Evolutionary conservation across 192 early-diverging fungal genomes (phyloP), one percentile per base, ranked within the genome.

Genomic region (Coemansia sp.): DNA sequence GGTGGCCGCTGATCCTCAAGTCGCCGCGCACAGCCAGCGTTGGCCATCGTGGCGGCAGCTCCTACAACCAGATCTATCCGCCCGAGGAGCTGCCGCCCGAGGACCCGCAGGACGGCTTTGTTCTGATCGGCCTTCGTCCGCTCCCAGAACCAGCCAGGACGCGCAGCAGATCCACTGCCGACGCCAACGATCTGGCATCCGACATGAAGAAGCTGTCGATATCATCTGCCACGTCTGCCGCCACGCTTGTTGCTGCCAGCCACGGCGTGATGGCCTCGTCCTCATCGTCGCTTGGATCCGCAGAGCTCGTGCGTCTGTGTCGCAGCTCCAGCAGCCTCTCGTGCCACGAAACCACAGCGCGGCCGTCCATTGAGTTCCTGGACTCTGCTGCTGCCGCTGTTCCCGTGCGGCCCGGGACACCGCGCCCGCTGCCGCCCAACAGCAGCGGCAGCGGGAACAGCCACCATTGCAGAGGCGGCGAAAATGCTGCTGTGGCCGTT

Each of bases 91-190:
- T 32, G 32, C 32, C 32, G 32, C 56, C 61, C 14, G 76, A 66
- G 9, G 74, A 76, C 56, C 79, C 79, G 42, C 70, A 69, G 39
- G 79, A 81, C 70, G 79, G 79, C 55, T 81, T 81, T 68, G 65
- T 81, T 25, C 65, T 81, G 49, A 68, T 72, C 7, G 70, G 44
- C 17, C 58, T 76, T 49, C 79, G 68, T 45, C 79, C 79, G 68
- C 79, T 81, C 46, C 70, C 79, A 32, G 79, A 81, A 61, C 79
- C 79, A 4, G 51, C 49, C 44, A 61, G 74, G 25, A 63, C 71
- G 8, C 79, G 79, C 63, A 39, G 56, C 45, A 55, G 54, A 45
- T 49, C 61, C 32, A 54, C 42, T 5, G 49, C 61, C 39, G 64
- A 41, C 39, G 19, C 59, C 12, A 50, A 38, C 11, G 50, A 17